A percentile compares a stretch with the other conserved stretches of the same genome.
Conservation (phyloP, 2,329 filamentous ascomycete genomes). For the Cadophora malorum region DNA sequence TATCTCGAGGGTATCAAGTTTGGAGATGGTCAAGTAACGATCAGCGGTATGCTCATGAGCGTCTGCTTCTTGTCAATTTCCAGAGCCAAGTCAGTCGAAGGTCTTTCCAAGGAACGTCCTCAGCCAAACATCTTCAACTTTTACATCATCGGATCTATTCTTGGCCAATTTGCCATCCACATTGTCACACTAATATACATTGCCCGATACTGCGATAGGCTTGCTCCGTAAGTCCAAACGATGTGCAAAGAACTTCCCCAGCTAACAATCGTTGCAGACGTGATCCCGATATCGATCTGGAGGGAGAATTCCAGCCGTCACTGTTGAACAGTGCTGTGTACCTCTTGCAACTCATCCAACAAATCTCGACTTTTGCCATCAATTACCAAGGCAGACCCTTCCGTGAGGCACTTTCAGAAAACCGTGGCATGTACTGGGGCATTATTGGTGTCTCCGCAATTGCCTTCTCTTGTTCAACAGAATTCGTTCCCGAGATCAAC, state of each 20-base stretch:
- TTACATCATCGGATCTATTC: constrained; percentile 97
- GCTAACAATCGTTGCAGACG: constrained; percentile 50
- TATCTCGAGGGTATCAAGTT: constrained; percentile 99
- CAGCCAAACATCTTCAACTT: constrained; percentile 99
- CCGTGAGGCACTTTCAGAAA: constrained; percentile 81
- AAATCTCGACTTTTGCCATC: constrained; percentile 98
- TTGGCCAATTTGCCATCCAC: constrained; percentile 96
- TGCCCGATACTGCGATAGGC: constrained; percentile 82
- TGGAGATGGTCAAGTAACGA: constrained; percentile 96
- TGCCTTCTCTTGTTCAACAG: constrained; percentile 92
- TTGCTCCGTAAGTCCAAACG: constrained; percentile 74
- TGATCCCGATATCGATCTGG: constrained; percentile 77
- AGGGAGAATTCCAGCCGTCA: constrained; percentile 92
- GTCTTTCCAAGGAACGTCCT: constrained; percentile 92
- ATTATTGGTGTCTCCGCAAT: constrained; percentile 88
- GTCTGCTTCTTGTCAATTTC: constrained; percentile 99
- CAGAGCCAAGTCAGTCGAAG: constrained; percentile 94
- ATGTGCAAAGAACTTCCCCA: not conserved
- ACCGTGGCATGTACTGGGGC: constrained; percentile 98
- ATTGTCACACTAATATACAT: constrained; percentile 95
- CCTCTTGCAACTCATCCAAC: constrained; percentile 95
- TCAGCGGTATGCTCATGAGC: constrained; percentile 99
- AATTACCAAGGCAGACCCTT: constrained; percentile 99
- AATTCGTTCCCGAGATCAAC: constrained; percentile 95
- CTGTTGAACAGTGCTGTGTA: constrained; percentile 97